A percentile compares a stretch with the other conserved stretches of the same genome.
Evolutionary conservation across 1,139 yeast species (phyloP).

Genomic region (Scheffersomyces segobiensis): DNA sequence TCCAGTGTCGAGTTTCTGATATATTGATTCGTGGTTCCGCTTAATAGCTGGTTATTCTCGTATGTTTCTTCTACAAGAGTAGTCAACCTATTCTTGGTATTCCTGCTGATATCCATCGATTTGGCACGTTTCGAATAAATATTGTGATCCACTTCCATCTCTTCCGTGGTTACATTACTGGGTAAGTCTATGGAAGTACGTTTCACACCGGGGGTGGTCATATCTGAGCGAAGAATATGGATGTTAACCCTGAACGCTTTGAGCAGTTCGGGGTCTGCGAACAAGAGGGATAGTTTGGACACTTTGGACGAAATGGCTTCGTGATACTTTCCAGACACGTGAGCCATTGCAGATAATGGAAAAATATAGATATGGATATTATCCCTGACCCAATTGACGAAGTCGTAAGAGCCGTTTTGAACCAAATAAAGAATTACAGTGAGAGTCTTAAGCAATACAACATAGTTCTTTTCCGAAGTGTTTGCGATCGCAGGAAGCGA

Average conservation of each 20-base stretch:
- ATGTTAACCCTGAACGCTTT: slow-evolving; percentile 35
- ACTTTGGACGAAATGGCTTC: slow-evolving; percentile 32
- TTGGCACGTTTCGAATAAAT: not conserved
- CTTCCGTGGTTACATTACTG: not conserved
- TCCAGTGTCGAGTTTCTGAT: not conserved
- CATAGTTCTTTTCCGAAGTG: slow-evolving; percentile 11
- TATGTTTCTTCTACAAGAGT: not conserved
- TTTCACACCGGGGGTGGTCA: slow-evolving; percentile 39
- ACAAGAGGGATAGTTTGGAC: slow-evolving; percentile 24
- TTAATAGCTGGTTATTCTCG: not conserved
- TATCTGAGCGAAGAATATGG: slow-evolving; percentile 38
- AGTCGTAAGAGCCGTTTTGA: slow-evolving; percentile 39
- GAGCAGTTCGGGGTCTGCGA: slow-evolving; percentile 28
- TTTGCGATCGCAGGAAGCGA: not conserved
- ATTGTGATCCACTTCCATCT: not conserved
- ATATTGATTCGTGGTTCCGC: not conserved
- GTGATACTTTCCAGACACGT: slow-evolving; percentile 11
- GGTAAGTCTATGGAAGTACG: slow-evolving; percentile 7
- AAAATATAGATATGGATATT: slow-evolving; percentile 11
- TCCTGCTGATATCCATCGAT: not conserved
- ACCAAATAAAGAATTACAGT: slow-evolving; percentile 37
- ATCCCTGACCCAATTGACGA: slow-evolving; percentile 29
- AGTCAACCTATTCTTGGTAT: not conserved
- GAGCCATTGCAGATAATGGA: slow-evolving; percentile 8
- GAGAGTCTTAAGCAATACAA: slow-evolving; percentile 31